Conservation (phyloP, 139 green algal genomes). For the Nannochloris sp. region DNA sequence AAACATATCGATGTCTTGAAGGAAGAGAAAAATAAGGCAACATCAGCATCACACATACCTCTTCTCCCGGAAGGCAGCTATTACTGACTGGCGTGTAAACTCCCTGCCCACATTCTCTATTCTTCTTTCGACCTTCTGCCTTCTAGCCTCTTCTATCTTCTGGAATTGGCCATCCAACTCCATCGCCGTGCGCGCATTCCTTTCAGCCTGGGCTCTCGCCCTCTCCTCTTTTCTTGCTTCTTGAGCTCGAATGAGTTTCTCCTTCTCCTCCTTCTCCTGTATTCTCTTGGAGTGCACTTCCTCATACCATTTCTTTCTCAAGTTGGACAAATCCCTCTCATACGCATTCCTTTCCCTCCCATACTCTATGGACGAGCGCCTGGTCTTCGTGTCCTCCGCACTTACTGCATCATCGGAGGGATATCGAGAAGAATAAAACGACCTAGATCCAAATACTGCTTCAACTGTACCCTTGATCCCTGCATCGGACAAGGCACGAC, state of each 20-base stretch:
- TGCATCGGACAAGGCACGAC: too few species aligned
- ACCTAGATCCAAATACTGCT: not conserved
- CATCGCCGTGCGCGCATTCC: too few species aligned
- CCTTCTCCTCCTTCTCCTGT: constrained; percentile 2
- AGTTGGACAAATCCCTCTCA: not conserved
- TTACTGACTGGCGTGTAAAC: too few species aligned
- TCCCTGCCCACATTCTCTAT: too few species aligned
- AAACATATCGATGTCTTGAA: too few species aligned
- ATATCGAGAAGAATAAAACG: not conserved
- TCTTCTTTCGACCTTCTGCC: too few species aligned
- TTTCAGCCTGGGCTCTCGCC: not conserved
- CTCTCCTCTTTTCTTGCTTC: not conserved
- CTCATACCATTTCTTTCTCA: constrained; percentile 6
- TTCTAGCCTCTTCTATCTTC: too few species aligned
- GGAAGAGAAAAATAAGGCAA: too few species aligned
- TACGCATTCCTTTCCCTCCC: constrained; percentile 1
- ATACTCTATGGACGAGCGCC: constrained; percentile 1
- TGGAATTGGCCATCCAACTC: too few species aligned
- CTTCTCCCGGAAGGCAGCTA: too few species aligned
- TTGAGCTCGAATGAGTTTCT: not conserved
- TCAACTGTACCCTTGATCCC: too few species aligned
- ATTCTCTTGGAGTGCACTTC: constrained; percentile 1
- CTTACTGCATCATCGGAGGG: not conserved
- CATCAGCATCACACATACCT: too few species aligned
- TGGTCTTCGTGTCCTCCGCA: not conserved